Evolutionary conservation across 352 stramenopile genomes (phyloP).

Genomic region (Phytophthora tubulina): DNA sequence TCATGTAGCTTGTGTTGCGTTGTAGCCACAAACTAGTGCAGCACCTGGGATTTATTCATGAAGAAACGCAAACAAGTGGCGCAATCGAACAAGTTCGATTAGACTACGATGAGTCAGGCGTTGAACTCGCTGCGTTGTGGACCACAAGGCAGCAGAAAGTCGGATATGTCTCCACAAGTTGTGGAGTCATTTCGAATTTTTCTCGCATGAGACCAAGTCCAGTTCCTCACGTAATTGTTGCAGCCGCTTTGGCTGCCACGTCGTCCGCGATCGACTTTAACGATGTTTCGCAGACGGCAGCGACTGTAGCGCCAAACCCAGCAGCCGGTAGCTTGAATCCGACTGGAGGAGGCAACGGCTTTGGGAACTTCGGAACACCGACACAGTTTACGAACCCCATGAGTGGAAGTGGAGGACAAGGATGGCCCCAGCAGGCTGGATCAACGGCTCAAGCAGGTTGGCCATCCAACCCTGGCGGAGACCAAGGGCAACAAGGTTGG

Average conservation of each 20-base stretch:
- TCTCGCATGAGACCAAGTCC: conserved; percentile 13
- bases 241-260: conserved; percentile 10
- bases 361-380: conserved; percentile 16
- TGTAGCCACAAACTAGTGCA: no score
- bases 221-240: conserved; percentile 18
- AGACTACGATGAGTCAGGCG: no score
- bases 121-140: no score
- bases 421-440: no score
- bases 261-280: conserved; percentile 20
- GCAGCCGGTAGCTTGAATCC: neutral
- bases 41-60: no score
- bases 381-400: conserved; percentile 8
- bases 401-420: conserved; percentile 11
- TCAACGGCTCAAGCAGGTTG: no score
- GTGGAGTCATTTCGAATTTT: conserved; percentile 9
- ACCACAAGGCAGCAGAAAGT: no score
- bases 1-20: no score
- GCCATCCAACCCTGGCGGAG: no score
- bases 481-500: no score
- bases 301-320: conserved; percentile 7
- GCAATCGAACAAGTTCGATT: no score
- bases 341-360: conserved; percentile 12
- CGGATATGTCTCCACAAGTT: neutral
- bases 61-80: no score
- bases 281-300: conserved; percentile 22